Percentiles rank a stretch among this genome's conserved stretches.
These are phyloP conservation scores for Ananas comosus DNA, from an alignment of 176 grass and related monocot genomes.

Conservation along the genomic window DNA sequence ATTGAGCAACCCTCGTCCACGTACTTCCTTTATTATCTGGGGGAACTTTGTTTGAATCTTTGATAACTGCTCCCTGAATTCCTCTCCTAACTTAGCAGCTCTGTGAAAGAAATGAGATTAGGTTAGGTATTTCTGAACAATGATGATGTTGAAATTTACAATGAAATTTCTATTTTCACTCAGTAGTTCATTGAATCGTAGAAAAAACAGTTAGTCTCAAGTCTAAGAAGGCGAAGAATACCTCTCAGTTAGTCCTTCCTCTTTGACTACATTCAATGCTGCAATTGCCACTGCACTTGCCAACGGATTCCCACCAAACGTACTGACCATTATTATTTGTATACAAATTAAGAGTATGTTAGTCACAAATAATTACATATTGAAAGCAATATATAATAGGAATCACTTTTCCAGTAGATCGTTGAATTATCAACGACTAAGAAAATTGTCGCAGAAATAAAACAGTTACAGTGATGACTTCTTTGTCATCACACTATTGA, in stretches of 20 bases:
- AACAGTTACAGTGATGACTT: neutral
- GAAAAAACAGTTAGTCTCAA: neutral
- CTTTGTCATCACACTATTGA: neutral
- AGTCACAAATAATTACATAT: neutral
- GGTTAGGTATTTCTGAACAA: neutral
- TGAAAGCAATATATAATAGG: neutral
- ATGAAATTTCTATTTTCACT: neutral
- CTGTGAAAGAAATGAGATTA: constrained; percentile 28
- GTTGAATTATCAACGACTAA: neutral
- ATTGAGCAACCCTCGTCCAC: constrained; percentile 80
- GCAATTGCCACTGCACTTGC: constrained; percentile 89
- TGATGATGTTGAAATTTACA: neutral
- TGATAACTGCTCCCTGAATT: neutral
- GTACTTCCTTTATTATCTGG: constrained; percentile 67
- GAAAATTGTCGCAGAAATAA: neutral
- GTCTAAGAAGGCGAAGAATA: constrained; percentile 18
- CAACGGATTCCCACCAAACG: constrained; percentile 94
- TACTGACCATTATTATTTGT: constrained; percentile 44
- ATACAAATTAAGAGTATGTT: neutral
- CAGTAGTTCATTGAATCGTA: neutral
- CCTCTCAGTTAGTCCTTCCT: constrained; percentile 85
- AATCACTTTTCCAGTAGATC: neutral
- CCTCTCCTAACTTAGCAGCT: constrained; percentile 20
- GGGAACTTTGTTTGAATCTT: constrained; percentile 54
- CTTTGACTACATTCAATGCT: constrained; percentile 72